phyloP scores from a whole-genome alignment of 495 filamentous ascomycete genomes.

The Terfezia boudieri region DNA sequence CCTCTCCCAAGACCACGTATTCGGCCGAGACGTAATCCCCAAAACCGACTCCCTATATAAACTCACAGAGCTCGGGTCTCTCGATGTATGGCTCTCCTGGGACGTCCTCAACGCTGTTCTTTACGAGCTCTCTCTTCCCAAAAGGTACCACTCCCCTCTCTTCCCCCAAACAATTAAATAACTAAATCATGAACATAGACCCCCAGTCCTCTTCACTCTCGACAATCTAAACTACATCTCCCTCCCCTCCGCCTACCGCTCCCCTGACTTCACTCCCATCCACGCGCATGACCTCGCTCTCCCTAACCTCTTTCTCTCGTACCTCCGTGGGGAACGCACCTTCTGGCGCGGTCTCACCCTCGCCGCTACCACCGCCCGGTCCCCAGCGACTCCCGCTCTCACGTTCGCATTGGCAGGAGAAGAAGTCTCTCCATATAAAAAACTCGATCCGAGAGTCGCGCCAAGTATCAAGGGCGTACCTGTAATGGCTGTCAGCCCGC shows the following conservation, averaged over 20 bases:
- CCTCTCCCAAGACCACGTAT: conserved; percentile 36
- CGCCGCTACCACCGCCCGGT: conserved; percentile 45
- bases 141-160: conserved; percentile 13
- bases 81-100: conserved; percentile 56
- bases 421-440: conserved; percentile 25
- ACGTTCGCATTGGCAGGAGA: conserved; percentile 39
- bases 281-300: conserved; percentile 73
- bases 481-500: conserved; percentile 32
- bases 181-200: conserved; percentile 24
- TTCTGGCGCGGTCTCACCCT: conserved; percentile 63
- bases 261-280: conserved; percentile 41
- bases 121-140: conserved; percentile 44
- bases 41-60: conserved; percentile 40
- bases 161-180: too few relatives aligned
- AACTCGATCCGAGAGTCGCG: conserved; percentile 44
- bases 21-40: conserved; percentile 33
- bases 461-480: conserved; percentile 31
- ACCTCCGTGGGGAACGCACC: conserved; percentile 33
- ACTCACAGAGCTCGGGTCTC: conserved; percentile 44
- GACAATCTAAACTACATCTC: conserved; percentile 68
- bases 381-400: conserved; percentile 35
- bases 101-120: conserved; percentile 62
- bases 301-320: conserved; percentile 48
- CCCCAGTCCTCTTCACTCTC: conserved; percentile 54
- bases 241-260: conserved; percentile 47